Base-by-base conservation (phyloP, 371 early-diverging fungal species). In the Mucor ambiguus region DNA sequence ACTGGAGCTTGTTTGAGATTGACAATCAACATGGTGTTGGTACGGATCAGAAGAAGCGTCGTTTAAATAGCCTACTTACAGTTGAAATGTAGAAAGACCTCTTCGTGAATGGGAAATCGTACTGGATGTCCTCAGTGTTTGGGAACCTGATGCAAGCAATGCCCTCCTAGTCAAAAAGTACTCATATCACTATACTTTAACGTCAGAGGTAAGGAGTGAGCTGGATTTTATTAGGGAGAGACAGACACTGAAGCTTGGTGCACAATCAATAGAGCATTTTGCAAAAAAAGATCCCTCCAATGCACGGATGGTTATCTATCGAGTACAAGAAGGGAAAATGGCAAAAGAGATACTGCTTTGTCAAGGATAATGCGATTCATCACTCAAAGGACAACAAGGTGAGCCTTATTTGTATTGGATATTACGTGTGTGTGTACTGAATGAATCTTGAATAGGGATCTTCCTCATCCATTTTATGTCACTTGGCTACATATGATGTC, bases 1-100 rank as follows among this genome's bases (percentile, higher is more conserved):
- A 83, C 18, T 97, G 96, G 95, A 90, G 94, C 2, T 76, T 97
- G 38, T 97, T 96, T 82, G 97, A 97, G 70, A 81, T 93, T 54
- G 89, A 89, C 37, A 90, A 91, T 61, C 90, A 94, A 66, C 88
- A 89, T 73, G 90, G 89, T 32, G 73, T 91, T 58, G 86, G 86
- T 82, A 78, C 70, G 63, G 24, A 20, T 54, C 41, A 37, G 41
- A 3, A 5, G 1, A 6, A 3, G 41, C 5, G 0, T 41, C 1
- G 14, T 2, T 5, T 33, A 10, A 5, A 41, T 5, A 41, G 41
- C 41, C 0, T 41, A 18, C 41, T 41, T 18, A 41, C 41, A 12
- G 41, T 41, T 41, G 41, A 14, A 41, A 41, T 64, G 67, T 84
- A 77, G 97, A 96, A 80, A 86, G 96, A 58, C 96, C 96, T 43